Evolutionary conservation across 352 stramenopile species (phyloP).

Genomic region (Globisporangium recalcitrans): DNA sequence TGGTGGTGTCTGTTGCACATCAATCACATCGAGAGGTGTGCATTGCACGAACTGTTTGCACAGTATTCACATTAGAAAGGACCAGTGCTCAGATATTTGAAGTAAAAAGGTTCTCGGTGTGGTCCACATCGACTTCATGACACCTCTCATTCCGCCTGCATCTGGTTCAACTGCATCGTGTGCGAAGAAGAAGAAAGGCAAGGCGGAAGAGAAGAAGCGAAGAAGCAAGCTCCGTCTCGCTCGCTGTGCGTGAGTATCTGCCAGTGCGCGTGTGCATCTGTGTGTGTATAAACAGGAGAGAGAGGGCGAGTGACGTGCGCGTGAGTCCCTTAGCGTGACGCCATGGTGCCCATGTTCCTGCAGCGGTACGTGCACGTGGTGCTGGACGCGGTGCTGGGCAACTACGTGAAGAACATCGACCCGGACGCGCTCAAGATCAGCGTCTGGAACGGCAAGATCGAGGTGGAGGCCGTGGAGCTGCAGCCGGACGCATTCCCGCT

Average conservation of each 20-base stretch:
- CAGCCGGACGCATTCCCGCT: constrained; percentile 67
- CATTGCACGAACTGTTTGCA: too few relatives aligned
- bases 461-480: constrained; percentile 77
- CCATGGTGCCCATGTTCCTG: constrained; percentile 52
- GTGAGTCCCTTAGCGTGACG: too few relatives aligned
- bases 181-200: not conserved
- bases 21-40: too few relatives aligned
- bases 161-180: not conserved
- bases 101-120: not conserved
- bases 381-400: constrained; percentile 76
- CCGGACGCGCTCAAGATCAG: constrained; percentile 79
- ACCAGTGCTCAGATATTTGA: too few relatives aligned
- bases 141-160: not conserved
- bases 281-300: not conserved
- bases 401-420: constrained; percentile 86
- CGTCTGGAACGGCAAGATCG: constrained; percentile 83
- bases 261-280: not conserved
- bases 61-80: too few relatives aligned
- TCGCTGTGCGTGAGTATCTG: not conserved
- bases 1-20: too few relatives aligned
- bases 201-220: not conserved
- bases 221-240: not conserved
- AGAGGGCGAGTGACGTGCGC: not conserved
- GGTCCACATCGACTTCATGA: not conserved
- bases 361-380: constrained; percentile 83